Percentiles rank a stretch among this genome's conserved stretches.
These are phyloP conservation scores for Auriscalpium vulgare DNA, from an alignment of 768 basidiomycete genomes.

Conservation along the genomic window DNA sequence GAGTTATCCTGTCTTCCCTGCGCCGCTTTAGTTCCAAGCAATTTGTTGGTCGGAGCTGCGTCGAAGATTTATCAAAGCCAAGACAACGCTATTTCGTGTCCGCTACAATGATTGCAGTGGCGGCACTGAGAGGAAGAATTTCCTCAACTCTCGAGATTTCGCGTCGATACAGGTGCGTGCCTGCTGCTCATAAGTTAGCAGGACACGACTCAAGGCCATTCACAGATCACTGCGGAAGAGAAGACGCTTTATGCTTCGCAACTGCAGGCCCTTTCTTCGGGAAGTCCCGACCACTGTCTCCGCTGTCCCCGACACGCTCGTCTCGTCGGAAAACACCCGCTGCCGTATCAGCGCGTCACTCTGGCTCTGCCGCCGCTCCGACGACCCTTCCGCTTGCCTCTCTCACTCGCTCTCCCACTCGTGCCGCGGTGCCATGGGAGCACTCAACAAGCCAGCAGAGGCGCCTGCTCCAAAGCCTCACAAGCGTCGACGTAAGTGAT, in stretches of 20 bases:
- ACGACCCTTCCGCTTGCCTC: too few relatives aligned
- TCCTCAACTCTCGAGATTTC: conserved; percentile 59
- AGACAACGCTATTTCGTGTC: conserved; percentile 74
- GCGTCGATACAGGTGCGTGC: conserved; percentile 51
- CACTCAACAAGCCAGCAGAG: too few relatives aligned
- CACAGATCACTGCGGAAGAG: background rate
- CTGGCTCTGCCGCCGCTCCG: too few relatives aligned
- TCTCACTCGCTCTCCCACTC: too few relatives aligned
- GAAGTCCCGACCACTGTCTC: too few relatives aligned
- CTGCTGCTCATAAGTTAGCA: background rate
- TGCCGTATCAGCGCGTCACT: too few relatives aligned
- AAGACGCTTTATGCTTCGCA: background rate
- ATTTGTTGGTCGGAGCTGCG: conserved; percentile 74
- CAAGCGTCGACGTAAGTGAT: too few relatives aligned
- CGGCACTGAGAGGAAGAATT: conserved; percentile 50
- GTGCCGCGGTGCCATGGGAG: too few relatives aligned
- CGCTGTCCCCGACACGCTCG: too few relatives aligned
- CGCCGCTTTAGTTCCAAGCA: background rate
- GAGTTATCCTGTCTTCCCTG: conserved; percentile 27
- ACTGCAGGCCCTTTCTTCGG: background rate
- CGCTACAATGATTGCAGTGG: conserved; percentile 65
- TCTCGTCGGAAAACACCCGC: too few relatives aligned
- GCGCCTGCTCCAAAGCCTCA: too few relatives aligned
- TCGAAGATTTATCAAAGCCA: conserved; percentile 82
- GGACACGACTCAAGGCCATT: conserved; percentile 20